Conservation (phyloP, 2,329 filamentous ascomycete genomes). For the Colletotrichum sp. region DNA sequence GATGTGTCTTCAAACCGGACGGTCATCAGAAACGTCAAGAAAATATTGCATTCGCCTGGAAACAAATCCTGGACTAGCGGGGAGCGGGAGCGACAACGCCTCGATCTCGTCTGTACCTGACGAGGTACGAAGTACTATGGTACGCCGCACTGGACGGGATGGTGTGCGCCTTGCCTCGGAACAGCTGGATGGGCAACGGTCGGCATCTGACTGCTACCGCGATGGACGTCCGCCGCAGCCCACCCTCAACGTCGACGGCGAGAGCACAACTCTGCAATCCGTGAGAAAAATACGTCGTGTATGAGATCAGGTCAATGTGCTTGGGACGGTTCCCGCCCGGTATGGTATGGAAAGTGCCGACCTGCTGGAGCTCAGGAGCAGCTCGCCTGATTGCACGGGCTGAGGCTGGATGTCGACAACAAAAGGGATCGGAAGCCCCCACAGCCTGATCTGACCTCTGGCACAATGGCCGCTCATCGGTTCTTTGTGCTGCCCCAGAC, state of each 20-base stretch:
- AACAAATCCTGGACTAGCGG: neutral
- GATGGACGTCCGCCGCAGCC: neutral
- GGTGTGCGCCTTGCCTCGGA: conserved; percentile 4
- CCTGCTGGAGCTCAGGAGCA: neutral
- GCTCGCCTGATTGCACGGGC: neutral
- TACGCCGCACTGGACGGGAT: neutral
- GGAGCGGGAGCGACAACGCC: neutral
- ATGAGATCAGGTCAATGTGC: neutral
- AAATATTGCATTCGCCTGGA: neutral
- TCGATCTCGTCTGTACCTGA: conserved; percentile 8
- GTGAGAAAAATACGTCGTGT: neutral
- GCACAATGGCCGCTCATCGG: neutral
- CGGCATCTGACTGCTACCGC: conserved; percentile 5
- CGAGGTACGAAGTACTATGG: neutral
- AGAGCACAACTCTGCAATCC: neutral
- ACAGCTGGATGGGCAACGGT: conserved; percentile 1
- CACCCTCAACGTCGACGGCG: neutral
- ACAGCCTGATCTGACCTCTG: neutral
- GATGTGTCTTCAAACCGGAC: conserved; percentile 20
- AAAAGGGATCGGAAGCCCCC: neutral
- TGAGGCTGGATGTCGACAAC: neutral
- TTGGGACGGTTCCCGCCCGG: neutral
- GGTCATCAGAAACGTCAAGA: conserved; percentile 16
- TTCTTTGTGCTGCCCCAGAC: neutral
- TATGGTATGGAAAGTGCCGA: neutral